A percentile compares a stretch with the other conserved stretches of the same genome.
These are phyloP conservation scores for Rubus idaeus DNA, from an alignment of 306 rosid genomes.

Conservation along the genomic window DNA sequence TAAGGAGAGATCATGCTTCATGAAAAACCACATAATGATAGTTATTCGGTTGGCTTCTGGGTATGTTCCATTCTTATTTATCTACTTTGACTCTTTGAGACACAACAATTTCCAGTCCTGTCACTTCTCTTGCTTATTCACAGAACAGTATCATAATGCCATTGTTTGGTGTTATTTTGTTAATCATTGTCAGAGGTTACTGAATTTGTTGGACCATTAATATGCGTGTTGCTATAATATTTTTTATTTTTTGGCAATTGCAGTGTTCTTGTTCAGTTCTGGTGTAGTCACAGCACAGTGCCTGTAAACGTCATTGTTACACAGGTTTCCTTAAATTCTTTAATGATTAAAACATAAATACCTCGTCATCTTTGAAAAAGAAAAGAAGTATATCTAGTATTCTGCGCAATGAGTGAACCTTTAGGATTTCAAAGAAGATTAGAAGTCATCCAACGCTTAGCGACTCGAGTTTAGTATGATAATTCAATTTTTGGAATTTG, in stretches of 20 bases:
- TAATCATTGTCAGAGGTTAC: background rate
- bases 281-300: conserved; percentile 95
- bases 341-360: background rate
- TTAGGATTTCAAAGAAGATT: background rate
- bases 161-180: background rate
- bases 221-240: conserved; percentile 11
- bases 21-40: conserved; percentile 76
- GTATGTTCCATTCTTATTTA: conserved; percentile 38
- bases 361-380: background rate
- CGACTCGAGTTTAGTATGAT: background rate
- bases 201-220: background rate
- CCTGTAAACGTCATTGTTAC: conserved; percentile 89
- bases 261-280: conserved; percentile 88
- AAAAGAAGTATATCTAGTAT: background rate
- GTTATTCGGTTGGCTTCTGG: conserved; percentile 72
- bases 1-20: conserved; percentile 68
- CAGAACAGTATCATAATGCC: background rate
- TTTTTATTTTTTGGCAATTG: conserved; percentile 27
- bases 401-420: background rate
- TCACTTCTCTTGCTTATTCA: background rate
- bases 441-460: background rate
- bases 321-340: conserved; percentile 54
- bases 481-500: background rate
- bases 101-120: background rate
- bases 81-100: background rate